These are phyloP conservation scores for Coniochaeta sp. DNA, from an alignment of 2,329 filamentous ascomycete genomes.

Conservation along the genomic window DNA sequence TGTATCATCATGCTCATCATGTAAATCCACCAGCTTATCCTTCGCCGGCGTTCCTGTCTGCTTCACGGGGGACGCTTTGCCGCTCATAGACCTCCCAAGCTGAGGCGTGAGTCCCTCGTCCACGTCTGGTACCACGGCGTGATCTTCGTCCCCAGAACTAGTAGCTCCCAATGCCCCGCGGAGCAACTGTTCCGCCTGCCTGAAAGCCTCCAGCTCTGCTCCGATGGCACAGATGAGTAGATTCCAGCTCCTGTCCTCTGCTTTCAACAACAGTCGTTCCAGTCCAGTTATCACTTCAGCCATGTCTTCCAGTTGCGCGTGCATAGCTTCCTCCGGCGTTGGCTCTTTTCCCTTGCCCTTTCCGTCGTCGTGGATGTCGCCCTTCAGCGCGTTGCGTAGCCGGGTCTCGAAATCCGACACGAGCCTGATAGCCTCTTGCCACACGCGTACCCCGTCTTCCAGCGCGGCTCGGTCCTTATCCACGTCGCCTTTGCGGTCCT, in stretches of 20 bases:
- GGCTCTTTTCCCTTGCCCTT: conserved; percentile 23
- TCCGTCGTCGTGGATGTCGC: conserved; percentile 11
- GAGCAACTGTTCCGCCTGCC: conserved; percentile 22
- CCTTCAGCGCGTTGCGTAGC: conserved; percentile 48
- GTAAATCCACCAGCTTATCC: conserved; percentile 23
- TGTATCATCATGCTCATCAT: conserved; percentile 15
- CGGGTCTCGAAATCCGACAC: conserved; percentile 59
- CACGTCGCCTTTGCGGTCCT: conserved; percentile 46
- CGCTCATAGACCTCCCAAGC: conserved; percentile 10
- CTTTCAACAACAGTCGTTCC: conserved; percentile 43
- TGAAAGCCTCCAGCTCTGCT: conserved; percentile 40
- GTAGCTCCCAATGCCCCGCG: conserved; percentile 20
- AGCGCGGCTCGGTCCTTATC: conserved; percentile 58
- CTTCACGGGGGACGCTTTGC: conserved; percentile 2
- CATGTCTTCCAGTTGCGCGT: conserved; percentile 47
- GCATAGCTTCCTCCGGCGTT: conserved; percentile 30
- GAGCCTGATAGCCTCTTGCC: conserved; percentile 53
- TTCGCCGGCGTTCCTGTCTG: conserved; percentile 18
- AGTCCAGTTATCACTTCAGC: conserved; percentile 46
- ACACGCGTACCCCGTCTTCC: conserved; percentile 58
- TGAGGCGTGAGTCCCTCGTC: conserved; percentile 10
- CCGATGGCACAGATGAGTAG: conserved; percentile 69
- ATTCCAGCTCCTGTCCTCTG: conserved; percentile 62
- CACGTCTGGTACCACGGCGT: conserved; percentile 8
- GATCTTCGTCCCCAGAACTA: conserved; percentile 19